Conservation (phyloP, 2,329 filamentous ascomycete genomes). For the Fusarium redolens region DNA sequence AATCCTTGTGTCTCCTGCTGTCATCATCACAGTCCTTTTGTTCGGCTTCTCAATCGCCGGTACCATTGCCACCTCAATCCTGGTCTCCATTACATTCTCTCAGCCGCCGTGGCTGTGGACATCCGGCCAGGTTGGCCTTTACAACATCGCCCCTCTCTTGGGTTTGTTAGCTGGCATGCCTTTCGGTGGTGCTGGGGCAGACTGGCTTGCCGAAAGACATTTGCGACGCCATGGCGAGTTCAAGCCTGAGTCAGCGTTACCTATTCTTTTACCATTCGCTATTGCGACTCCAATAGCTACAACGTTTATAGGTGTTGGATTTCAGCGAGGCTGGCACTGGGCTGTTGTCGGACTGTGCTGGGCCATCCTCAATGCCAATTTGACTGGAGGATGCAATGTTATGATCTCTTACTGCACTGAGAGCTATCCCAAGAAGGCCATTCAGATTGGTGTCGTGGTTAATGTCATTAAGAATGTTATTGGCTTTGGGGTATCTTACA, state of each 20-base stretch:
- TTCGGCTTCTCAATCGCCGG: not conserved
- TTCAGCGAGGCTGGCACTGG: not conserved
- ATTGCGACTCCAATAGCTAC: not conserved
- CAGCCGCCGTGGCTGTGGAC: not conserved
- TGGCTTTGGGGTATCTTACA: not conserved
- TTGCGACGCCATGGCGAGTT: not conserved
- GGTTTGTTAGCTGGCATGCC: not conserved
- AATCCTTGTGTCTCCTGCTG: not conserved
- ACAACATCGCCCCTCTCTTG: not conserved
- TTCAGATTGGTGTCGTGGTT: not conserved
- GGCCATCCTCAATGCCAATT: not conserved
- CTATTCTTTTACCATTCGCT: not conserved
- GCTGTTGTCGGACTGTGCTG: not conserved
- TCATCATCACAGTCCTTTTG: not conserved
- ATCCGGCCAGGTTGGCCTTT: not conserved
- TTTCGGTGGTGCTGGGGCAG: not conserved
- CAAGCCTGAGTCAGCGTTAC: not conserved
- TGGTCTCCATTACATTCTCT: not conserved
- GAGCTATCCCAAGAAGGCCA: not conserved
- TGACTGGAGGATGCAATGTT: not conserved
- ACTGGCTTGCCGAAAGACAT: not conserved
- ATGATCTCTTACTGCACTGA: not conserved
- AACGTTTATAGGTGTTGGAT: not conserved
- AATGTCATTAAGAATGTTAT: not conserved
- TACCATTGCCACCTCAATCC: not conserved